Evolutionary conservation across 73 alveolate species (phyloP).

Genomic region (Paramecium bursaria): DNA sequence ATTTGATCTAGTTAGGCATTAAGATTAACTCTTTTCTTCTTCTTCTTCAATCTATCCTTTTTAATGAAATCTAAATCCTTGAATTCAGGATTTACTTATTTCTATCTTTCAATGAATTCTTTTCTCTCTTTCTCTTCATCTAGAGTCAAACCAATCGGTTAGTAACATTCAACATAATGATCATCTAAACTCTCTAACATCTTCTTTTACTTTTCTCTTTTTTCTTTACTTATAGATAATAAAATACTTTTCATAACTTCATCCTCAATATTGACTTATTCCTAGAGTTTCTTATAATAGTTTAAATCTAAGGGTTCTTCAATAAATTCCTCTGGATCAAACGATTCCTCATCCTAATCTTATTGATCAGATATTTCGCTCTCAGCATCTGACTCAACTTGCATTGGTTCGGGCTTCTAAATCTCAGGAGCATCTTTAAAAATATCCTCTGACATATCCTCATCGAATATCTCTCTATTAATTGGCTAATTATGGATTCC

Average conservation of each 20-base stretch:
- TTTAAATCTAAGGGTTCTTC: background rate
- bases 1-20: background rate
- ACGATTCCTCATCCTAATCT: background rate
- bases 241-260: background rate
- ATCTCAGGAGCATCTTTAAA: conserved; percentile 4
- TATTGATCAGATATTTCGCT: background rate
- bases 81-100: conserved; percentile 5
- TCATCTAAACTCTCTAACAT: background rate
- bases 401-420: background rate
- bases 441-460: conserved; percentile 5
- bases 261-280: background rate
- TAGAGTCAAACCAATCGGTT: conserved; percentile 6
- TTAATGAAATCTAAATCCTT: conserved; percentile 1
- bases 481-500: conserved; percentile 3
- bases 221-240: no score
- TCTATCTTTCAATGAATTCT: background rate
- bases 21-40: background rate
- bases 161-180: conserved; percentile 12
- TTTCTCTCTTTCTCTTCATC: conserved; percentile 3
- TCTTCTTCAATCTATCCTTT: background rate
- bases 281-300: background rate
- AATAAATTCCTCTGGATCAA: background rate
- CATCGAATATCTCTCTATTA: background rate
- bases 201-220: background rate
- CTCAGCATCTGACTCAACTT: background rate